Base-by-base conservation (phyloP, 768 basidiomycete species). In the Strobilomyces confusus region DNA sequence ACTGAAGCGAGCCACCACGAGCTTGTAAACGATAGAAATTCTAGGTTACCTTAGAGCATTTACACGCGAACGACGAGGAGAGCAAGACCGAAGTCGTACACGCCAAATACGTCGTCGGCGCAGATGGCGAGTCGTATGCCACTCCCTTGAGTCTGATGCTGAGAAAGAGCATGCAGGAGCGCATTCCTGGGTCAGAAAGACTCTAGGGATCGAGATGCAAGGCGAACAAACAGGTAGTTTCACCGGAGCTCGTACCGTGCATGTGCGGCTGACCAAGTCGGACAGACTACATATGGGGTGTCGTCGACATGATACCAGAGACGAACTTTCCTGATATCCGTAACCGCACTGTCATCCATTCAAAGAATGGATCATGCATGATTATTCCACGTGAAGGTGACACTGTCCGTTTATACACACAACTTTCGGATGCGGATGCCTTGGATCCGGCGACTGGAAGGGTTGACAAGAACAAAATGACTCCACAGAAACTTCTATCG, bases 251-350 rank as follows among this genome's bases (percentile, higher is more conserved):
- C 17, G 34, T 6, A n/a, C 32, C 47, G 12, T 44, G 17, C 5
- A 11, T 22, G 30, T 9, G 26, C 30, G 17, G 12, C 38, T 54
- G 12, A 57, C 38, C 5, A 26, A 51, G 29, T 14, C n/a, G 17
- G 43, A 77, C 74, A 70, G 84, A 91, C 49, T 86, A 80, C 52
- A 76, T 92, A 19, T 93, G 91, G 91, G 91, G 91, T 3, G 90
- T 92, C 4, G 69, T 91, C 19, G 91, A 91, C 67, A 73, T 81
- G 46, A 61, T 80, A 23, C 84, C 84, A 0, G 77, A 83, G n/a
- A 89, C 87, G 1, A 73, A 89, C 62, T 88, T 90, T 55, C 89
- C 89, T 0, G 87, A 91, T 63, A 83, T 87, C 54, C 81, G 88
- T 17, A 83, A 82, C 51, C 77, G 74, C 57, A 73, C 73, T 45